These are phyloP conservation scores for Neckera pumila DNA, from an alignment of 225 moss, liverwort and hornwort genomes.

Conservation along the genomic window DNA sequence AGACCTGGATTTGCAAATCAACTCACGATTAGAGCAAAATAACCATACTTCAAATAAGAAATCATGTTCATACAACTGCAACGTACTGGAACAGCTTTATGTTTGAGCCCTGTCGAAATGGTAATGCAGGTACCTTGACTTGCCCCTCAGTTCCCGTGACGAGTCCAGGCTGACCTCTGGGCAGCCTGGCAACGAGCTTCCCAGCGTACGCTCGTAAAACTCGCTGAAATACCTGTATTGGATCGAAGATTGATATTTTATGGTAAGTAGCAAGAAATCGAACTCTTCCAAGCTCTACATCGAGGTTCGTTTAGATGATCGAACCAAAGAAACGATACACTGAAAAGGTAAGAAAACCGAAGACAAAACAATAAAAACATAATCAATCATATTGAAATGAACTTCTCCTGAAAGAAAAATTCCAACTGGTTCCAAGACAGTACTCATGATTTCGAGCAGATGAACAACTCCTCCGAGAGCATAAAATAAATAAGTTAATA, in stretches of 20 bases:
- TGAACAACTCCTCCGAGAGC: background rate
- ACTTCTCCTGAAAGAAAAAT: background rate
- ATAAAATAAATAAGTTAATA: background rate
- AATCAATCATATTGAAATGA: background rate
- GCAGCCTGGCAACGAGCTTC: slow-evolving; percentile 74
- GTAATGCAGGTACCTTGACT: slow-evolving; percentile 63
- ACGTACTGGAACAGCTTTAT: background rate
- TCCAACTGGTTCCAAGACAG: background rate
- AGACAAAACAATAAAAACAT: background rate
- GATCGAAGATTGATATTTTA: background rate
- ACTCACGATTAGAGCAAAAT: background rate
- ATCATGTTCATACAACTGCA: background rate
- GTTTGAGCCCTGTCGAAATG: background rate
- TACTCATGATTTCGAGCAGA: background rate
- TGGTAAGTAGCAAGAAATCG: background rate
- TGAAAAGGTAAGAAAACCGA: background rate
- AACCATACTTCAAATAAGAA: background rate
- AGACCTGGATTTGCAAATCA: slow-evolving; percentile 47
- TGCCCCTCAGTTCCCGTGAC: slow-evolving; percentile 93
- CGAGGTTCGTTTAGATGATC: background rate
- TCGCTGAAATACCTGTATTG: slow-evolving; percentile 80
- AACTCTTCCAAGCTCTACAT: background rate
- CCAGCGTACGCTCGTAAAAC: slow-evolving; percentile 80
- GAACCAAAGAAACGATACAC: background rate
- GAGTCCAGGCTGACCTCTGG: slow-evolving; percentile 93